phyloP scores from a whole-genome alignment of 805 yeast species.

The Teunomyces barrocoloradensis region DNA sequence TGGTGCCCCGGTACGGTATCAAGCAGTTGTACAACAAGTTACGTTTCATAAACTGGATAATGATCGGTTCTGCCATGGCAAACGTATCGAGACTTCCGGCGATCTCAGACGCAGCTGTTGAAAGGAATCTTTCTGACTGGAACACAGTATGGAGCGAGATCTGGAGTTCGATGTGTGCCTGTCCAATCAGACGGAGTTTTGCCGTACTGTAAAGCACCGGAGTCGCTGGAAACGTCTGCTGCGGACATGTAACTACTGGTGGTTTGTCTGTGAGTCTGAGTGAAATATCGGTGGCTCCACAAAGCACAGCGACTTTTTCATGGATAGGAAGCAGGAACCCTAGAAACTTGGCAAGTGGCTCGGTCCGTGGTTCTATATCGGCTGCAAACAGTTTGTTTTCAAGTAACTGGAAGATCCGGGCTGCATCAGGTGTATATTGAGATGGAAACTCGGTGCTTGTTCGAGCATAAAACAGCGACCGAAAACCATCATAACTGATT shows the following conservation, averaged over 20 bases:
- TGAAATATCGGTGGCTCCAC: slow-evolving; percentile 28
- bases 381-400: slow-evolving; percentile 8
- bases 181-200: slow-evolving; percentile 28
- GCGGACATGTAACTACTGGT: background rate
- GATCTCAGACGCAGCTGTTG: slow-evolving; percentile 28
- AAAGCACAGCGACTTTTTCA: slow-evolving; percentile 26
- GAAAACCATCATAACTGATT: slow-evolving; percentile 10
- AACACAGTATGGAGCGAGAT: slow-evolving; percentile 27
- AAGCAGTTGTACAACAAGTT: slow-evolving; percentile 24
- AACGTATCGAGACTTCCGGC: slow-evolving; percentile 21
- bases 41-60: slow-evolving; percentile 31
- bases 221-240: background rate
- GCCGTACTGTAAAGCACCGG: slow-evolving; percentile 8
- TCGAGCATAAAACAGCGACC: slow-evolving; percentile 15
- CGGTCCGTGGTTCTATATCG: slow-evolving; percentile 9
- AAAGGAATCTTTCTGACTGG: slow-evolving; percentile 25
- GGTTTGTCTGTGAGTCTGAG: background rate
- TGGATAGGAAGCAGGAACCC: slow-evolving; percentile 21
- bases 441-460: slow-evolving; percentile 15
- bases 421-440: slow-evolving; percentile 8
- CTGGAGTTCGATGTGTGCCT: slow-evolving; percentile 20
- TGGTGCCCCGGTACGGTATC: slow-evolving; percentile 32
- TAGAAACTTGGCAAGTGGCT: slow-evolving; percentile 22
- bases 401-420: slow-evolving; percentile 8
- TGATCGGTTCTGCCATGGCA: slow-evolving; percentile 15